Base-by-base conservation (phyloP, 1,284 basidiomycete species). In the Cutaneotrichosporon sp. region DNA sequence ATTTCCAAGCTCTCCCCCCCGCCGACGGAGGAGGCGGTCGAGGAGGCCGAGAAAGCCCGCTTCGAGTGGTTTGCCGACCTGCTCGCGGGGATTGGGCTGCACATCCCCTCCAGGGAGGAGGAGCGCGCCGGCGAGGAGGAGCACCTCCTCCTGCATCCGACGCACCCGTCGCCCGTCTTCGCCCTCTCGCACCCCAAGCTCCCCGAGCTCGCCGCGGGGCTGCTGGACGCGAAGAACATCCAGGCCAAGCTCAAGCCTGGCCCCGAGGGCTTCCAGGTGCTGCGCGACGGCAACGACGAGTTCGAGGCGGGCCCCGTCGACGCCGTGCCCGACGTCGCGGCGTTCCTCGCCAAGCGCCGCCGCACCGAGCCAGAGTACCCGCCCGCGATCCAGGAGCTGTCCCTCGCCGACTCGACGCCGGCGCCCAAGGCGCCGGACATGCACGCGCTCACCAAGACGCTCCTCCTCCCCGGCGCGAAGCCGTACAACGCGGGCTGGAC, bases 231-330 rank as follows among this genome's bases (percentile, higher is more conserved):
- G 7, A 46, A 67, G 16, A 63, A 62, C 7, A 58, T 75, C 13
- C 54, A 62, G 56, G 61, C 52, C 22, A 74, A 73, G 61, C 56
- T 75, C 61, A 56, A 45, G n/a, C 33, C 59, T 16, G 65, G 52
- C 2, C 64, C 74, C 20, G 80, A 14, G 71, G 71, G 60, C 60
- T 81, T 24, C 61, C 46, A 58, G 34, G 54, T 67, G 18, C 78
- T 88, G 60, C 77, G 84, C 64, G 89, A 90, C 68, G 77, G 79
- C 2, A 84, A 86, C 64, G 91, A 95, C 74, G 86, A 83, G 9
- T 87, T 95, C 72, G 79, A 82, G 42, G 69, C 87, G 89, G 66
- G 83, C 84, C 54, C 69, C 73, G 20, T 76, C 79, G 51, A 63
- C 50, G n/a, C 60, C 27, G 25, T 66, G 7, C 62, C 60, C 4